Evolutionary conservation across 768 basidiomycete species (phyloP), one percentile per base, ranked within the genome.

Genomic region (Xerocomus spinulosus): DNA sequence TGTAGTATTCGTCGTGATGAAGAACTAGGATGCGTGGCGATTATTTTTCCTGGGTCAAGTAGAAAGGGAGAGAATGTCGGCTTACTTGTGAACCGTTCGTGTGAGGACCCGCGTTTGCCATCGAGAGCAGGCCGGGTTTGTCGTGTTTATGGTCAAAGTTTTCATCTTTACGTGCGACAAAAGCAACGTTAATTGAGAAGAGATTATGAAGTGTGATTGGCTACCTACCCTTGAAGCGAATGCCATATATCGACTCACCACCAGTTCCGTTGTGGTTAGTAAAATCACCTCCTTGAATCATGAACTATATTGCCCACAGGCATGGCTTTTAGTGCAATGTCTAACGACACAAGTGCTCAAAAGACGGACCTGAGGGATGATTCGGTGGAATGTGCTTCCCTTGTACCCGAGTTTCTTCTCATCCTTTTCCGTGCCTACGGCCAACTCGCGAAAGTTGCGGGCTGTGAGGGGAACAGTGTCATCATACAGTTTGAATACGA

Each of bases 251-350:
- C 13, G 87, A 90, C 65, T 82, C 76, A n/a, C 87, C 87, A 28
- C 90, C 87, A 0, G 85, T 90, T 13, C 87, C 87, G 52, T 90
- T 79, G 53, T 78, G 73, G 9, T 69, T 62, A 25, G 87, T 89
- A 68, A 92, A 91, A 69, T 93, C 91, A 21, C 91, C 91, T 21
- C 88, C 91, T 65, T 92, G 90, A 38, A 87, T 66, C 89, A 92
- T 92, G 71, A 87, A 89, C 78, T 79, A 49, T 8, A 52, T n/a
- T n/a, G n/a, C n/a, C n/a, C n/a, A n/a, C n/a, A n/a, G n/a, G n/a
- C n/a, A n/a, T n/a, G n/a, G n/a, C n/a, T n/a, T n/a, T n/a, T n/a
- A n/a, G n/a, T n/a, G n/a, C n/a, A n/a, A n/a, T n/a, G n/a, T n/a
- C n/a, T n/a, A n/a, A n/a, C n/a, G n/a, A n/a, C n/a, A n/a, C n/a